Base-by-base conservation (phyloP, 208 protist species). In the Acanthamoeba culbertsoni region DNA sequence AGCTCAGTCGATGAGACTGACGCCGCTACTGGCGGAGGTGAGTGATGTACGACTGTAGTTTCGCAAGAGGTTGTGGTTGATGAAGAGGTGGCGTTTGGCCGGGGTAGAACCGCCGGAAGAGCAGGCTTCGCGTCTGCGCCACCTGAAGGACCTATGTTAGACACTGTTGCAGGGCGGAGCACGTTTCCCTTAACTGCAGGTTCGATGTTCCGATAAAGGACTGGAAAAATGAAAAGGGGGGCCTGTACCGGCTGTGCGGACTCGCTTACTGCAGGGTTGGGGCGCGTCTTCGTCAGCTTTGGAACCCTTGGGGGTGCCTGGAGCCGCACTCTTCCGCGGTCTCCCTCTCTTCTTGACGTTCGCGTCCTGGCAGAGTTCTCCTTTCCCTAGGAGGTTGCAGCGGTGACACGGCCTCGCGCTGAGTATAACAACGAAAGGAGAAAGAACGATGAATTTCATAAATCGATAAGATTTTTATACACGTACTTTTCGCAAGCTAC, bases 401-500 rank as follows among this genome's bases (percentile, higher is more conserved):
- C 71, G 7, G 18, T 82, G 71, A 40, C 71, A 82, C 12, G 71
- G 71, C 26, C 71, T 23, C 5, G 71, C 71, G 35, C 71, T 82
- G 37, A 51, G 31, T 42, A 75, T 42, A 75, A 42, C 16, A 75
- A 75, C 1, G 40, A 55, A 55, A 55, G 23, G 53, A 37, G 10
- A 42, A 75, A 75, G 31, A 75, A 37, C 8, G 28, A n/a, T 68
- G 51, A n/a, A n/a, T n/a, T n/a, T n/a, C n/a, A n/a, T n/a, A n/a
- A n/a, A n/a, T n/a, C n/a, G n/a, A n/a, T n/a, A 59, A 59, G 23
- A 59, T 59, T n/a, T 59, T n/a, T 59, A 59, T 14, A 59, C 23
- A 33, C 28, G 71, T 53, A 82, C 71, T 82, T 82, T 42, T 82
- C 71, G n/a, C 71, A 82, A 6, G 71, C 71, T 55, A 82, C 71